Base-by-base conservation (phyloP, 75 land plant species). In the Isoetes taiwanensis region DNA sequence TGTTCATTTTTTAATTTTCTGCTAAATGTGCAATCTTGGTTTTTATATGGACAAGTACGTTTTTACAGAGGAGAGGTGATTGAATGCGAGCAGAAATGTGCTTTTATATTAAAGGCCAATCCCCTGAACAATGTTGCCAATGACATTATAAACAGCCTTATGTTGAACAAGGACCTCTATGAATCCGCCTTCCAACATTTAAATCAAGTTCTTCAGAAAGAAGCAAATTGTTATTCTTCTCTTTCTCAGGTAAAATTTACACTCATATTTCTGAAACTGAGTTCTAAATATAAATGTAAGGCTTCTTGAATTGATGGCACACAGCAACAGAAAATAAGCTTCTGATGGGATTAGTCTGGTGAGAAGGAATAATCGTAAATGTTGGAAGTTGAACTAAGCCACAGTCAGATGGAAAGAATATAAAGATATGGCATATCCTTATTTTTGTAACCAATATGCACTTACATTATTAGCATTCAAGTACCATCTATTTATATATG, bases 1-100 rank as follows among this genome's bases (percentile, higher is more conserved):
- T 12, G 52, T 48, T 11, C 9, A 8, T 48, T 48, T 11, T 11
- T 19, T 19, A 48, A 19, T 11, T 48, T 48, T 11, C 9, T 19
- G 19, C 17, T 48, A 12, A 19, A 19, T 48, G 16, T 48, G 9
- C 20, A 19, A 48, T 9, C 8, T 48, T 48, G 11, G 9, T 37
- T 48, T 9, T 54, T 54, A 27, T 30, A 16, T 26, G 23, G 14
- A 24, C 4, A 54, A 5, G 25, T 5, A 46, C n/a, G n/a, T 8
- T 46, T 6, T n/a, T 19, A 23, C 39, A 66, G 69, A 54, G 69
- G 69, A 0, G 69, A 66, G 48, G 30, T 66, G 34, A 58, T 39
- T 32, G 69, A 66, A 24, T 66, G 69, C 38, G 69, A 66, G 64
- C 61, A 56, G 30, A 46, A 46, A 10, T 66, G 69, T 52, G 54